Base-by-base conservation (phyloP, 1,284 basidiomycete species). In the Cryptococcus neoformans region DNA sequence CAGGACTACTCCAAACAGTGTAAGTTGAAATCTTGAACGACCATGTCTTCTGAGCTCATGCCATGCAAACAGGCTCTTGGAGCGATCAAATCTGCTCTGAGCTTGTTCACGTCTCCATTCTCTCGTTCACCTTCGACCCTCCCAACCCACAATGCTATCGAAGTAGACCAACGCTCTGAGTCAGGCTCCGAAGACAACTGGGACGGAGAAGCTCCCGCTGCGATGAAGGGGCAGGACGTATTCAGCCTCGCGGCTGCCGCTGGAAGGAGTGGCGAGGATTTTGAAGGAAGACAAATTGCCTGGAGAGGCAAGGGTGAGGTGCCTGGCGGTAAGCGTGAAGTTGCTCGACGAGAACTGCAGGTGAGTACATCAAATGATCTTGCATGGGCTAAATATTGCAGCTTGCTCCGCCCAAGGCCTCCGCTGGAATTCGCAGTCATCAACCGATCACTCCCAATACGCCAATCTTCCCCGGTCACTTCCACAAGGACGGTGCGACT, bases 181-280 rank as follows among this genome's bases (percentile, higher is more conserved):
- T 72, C 72, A 11, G 74, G 73, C 2, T 70, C 68, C 40, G 73
- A 76, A 48, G 74, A 76, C 51, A 63, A 62, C 16, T 76, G 73
- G 73, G 64, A 69, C 48, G 74, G 73, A 6, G 55, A 63, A 35
- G 57, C 63, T 3, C 70, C 71, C 0, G 46, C 44, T 0, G 45
- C 12, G 4, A 72, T 72, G 66, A 36, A 55, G 3, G 68, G 63
- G 1, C 62, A 65, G 49, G 72, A 76, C 49, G 55, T 74, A 6
- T 74, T 70, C 53, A 56, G 63, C 6, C 56, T 70, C 5, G 71
- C 71, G 9, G 58, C 62, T 2, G 72, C 69, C 1, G 71, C 59
- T 10, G 68, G 68, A 1, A 59, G 68, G 16, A 34, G 17, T 0
- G 69, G 69, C 1, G 40, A 58, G 6, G 67, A 68, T 1, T 67